Base-by-base conservation (phyloP, 805 yeast genomes). In the Cyberlindnera mycetangii region DNA sequence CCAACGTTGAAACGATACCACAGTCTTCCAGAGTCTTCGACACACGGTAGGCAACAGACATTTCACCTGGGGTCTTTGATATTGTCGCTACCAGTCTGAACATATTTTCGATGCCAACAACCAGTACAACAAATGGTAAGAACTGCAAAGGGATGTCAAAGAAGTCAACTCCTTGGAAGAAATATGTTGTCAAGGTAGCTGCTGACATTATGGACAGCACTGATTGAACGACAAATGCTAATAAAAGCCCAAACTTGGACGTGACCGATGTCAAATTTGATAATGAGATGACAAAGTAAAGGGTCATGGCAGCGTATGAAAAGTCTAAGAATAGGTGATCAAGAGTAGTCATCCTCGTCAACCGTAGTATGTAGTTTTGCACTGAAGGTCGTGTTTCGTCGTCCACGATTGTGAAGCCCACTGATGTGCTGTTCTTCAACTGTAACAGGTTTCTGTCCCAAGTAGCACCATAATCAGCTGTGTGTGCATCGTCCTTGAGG, bases 81-180 rank as follows among this genome's bases (percentile, higher is more conserved):
- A 75, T 58, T 5, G 73, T 55, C 12, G 64, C 58, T 18, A 75
- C 60, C 24, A 78, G 54, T 42, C 79, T 64, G 35, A 75, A 71
- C 67, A 68, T 69, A 52, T 75, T 76, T 47, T 76, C 81, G 15
- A 69, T 59, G 10, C 74, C 70, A 9, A 74, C 66, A 16, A 73
- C 65, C 2, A 71, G 45, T 3, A 75, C 67, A 6, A 71, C 53
- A 42, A 69, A 64, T 2, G 78, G 70, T 20, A 74, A 46, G 5
- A 74, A 59, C 30, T 61, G 68, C n/a, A 67, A 46, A 0, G 78
- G 76, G 7, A 66, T 54, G 37, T 71, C 67, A 21, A 63, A 54
- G 30, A 68, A 56, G 25, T 66, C 70, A 27, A 64, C 53, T 11
- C 57, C 58, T 18, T 64, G 57, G 44, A 58, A 66, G 19, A 71